phyloP scores from a whole-genome alignment of 2,329 filamentous ascomycete genomes.

The Diaporthe destruens region DNA sequence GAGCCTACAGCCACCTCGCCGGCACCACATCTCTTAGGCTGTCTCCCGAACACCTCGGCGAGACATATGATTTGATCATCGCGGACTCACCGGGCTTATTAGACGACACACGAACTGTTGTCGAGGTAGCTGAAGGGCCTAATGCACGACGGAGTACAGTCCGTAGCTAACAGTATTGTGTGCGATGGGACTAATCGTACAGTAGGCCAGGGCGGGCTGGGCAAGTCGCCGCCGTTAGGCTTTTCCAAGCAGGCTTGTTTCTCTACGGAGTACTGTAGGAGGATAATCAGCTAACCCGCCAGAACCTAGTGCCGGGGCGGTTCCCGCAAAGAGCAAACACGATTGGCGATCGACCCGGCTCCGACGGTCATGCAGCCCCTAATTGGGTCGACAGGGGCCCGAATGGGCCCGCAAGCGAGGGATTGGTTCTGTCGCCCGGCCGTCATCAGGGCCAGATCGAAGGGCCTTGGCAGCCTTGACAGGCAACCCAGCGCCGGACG shows the following conservation, averaged over 20 bases:
- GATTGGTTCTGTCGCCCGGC: constrained; percentile 12
- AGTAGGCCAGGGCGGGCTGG: neutral
- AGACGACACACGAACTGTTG: neutral
- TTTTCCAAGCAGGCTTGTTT: constrained; percentile 20
- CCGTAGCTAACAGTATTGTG: neutral
- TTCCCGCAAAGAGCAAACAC: constrained; percentile 24
- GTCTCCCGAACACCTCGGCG: constrained; percentile 11
- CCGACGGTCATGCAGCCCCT: constrained; percentile 8
- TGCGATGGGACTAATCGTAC: neutral
- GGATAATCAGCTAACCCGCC: constrained; percentile 19
- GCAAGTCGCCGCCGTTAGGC: constrained; percentile 14
- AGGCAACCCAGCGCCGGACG: neutral
- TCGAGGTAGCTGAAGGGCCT: constrained; percentile 6
- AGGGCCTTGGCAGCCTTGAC: constrained; percentile 23
- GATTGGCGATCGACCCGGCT: constrained; percentile 11
- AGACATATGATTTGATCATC: constrained; percentile 17
- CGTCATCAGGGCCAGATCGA: constrained; percentile 19
- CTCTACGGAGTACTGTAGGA: constrained; percentile 16
- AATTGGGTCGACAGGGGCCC: constrained; percentile 6
- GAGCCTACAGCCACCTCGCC: neutral
- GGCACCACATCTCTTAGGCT: neutral
- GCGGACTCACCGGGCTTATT: neutral
- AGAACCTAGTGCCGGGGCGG: constrained; percentile 28
- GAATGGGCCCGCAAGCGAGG: neutral
- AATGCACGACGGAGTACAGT: constrained; percentile 25